Percentiles rank a stretch among this genome's conserved stretches.
These are phyloP conservation scores for Stentor roeselii DNA, from an alignment of 73 alveolate genomes.

Conservation along the genomic window DNA sequence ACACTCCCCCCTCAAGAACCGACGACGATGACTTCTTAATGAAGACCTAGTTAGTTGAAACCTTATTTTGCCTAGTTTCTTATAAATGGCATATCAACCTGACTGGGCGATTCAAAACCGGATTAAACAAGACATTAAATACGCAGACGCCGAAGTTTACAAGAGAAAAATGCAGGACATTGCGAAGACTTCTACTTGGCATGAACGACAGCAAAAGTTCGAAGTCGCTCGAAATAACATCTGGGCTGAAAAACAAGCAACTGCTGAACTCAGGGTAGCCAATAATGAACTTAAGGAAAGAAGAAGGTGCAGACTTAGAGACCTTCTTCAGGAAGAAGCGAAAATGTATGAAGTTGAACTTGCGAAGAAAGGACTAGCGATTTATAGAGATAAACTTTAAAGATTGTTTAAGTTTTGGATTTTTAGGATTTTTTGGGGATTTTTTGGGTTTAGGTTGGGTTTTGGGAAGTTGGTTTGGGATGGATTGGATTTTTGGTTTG, in stretches of 20 bases:
- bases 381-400: conserved; percentile 52
- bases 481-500: too few species aligned
- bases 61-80: too few species aligned
- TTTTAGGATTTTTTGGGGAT: too few species aligned
- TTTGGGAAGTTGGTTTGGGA: not conserved
- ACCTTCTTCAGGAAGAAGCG: conserved; percentile 49
- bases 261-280: conserved; percentile 42
- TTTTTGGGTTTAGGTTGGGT: too few species aligned
- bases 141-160: conserved; percentile 15
- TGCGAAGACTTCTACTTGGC: conserved; percentile 66
- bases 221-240: conserved; percentile 56
- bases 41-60: too few species aligned
- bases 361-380: conserved; percentile 52
- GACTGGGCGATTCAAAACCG: conserved; percentile 20
- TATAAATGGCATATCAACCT: conserved; percentile 24
- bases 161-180: conserved; percentile 48
- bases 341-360: conserved; percentile 53
- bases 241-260: conserved; percentile 44
- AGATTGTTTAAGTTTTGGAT: not conserved
- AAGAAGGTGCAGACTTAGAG: conserved; percentile 47
- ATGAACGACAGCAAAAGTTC: conserved; percentile 55
- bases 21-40: too few species aligned
- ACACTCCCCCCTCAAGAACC: too few species aligned
- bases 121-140: conserved; percentile 10
- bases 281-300: conserved; percentile 49